A percentile compares a stretch with the other conserved stretches of the same genome.
Evolutionary conservation across 2,329 filamentous ascomycete species (phyloP).

Genomic region (Colletotrichum phormii): DNA sequence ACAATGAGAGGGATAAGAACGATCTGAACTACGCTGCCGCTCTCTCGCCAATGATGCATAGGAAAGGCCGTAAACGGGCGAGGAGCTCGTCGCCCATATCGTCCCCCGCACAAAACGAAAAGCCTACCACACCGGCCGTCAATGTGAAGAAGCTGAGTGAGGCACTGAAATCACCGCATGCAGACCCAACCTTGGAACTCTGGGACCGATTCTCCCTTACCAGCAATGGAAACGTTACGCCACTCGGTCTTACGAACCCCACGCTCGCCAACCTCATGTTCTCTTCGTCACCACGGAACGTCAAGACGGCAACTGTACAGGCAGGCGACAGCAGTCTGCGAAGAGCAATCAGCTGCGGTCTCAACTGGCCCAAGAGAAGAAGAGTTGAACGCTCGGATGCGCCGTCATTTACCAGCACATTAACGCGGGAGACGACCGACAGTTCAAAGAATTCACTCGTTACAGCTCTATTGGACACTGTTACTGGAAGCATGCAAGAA

Average conservation of each 20-base stretch:
- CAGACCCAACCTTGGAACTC: conserved; percentile 78
- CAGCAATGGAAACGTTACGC: conserved; percentile 54
- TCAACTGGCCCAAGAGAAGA: conserved; percentile 78
- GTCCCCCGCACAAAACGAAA: conserved; percentile 67
- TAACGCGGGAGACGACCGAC: conserved; percentile 56
- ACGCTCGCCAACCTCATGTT: conserved; percentile 74
- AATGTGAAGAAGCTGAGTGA: conserved; percentile 70
- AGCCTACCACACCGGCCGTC: conserved; percentile 57
- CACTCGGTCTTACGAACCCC: conserved; percentile 63
- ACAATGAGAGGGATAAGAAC: conserved; percentile 61
- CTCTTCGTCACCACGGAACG: conserved; percentile 76
- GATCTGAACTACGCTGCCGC: conserved; percentile 53
- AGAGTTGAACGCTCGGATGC: conserved; percentile 63
- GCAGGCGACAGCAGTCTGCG: conserved; percentile 64
- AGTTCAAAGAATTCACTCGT: conserved; percentile 68
- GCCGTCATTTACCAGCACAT: conserved; percentile 47
- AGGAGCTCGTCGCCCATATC: conserved; percentile 79
- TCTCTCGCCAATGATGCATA: conserved; percentile 61
- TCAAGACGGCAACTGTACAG: conserved; percentile 52
- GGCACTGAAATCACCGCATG: conserved; percentile 73
- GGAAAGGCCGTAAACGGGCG: conserved; percentile 72
- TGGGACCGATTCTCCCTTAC: conserved; percentile 79
- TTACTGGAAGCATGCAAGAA: conserved; percentile 63
- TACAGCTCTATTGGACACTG: conserved; percentile 75
- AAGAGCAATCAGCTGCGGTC: conserved; percentile 75